phyloP scores from a whole-genome alignment of 2,329 filamentous ascomycete genomes.

The Colletotrichum shisoi region DNA sequence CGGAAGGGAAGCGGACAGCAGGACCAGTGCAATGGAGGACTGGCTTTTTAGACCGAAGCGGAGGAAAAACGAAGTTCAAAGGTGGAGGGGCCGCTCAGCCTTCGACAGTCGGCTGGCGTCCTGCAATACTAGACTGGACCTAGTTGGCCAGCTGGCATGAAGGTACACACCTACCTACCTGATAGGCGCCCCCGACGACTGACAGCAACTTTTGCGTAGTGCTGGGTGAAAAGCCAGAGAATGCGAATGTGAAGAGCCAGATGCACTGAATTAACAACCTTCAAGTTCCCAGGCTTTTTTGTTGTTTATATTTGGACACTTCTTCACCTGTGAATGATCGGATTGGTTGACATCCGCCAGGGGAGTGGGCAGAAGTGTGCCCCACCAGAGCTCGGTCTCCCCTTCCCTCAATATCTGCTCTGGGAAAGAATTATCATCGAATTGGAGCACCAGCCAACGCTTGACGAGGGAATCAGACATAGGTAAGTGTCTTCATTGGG shows the following conservation, averaged over 20 bases:
- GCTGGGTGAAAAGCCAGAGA: slow-evolving; percentile 2
- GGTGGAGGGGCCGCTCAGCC: slow-evolving; percentile 26
- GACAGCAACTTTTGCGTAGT: slow-evolving; percentile 12
- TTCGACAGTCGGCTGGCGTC: slow-evolving; percentile 19
- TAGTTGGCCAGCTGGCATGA: slow-evolving; percentile 30
- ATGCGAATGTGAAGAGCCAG: neutral
- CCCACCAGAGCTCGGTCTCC: neutral
- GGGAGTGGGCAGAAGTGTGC: too few relatives aligned
- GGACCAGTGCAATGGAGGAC: slow-evolving; percentile 1
- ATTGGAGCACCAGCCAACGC: too few relatives aligned
- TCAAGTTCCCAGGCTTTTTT: too few relatives aligned
- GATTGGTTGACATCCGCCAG: too few relatives aligned
- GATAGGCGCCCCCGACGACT: slow-evolving; percentile 2
- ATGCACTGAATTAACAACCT: too few relatives aligned
- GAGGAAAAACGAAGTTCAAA: neutral
- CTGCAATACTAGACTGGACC: slow-evolving; percentile 15
- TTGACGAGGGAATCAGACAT: neutral
- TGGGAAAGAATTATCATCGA: neutral
- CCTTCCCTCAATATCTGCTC: neutral
- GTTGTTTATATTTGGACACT: too few relatives aligned
- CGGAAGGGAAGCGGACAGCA: neutral
- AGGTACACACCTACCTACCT: slow-evolving; percentile 21
- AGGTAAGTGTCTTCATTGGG: neutral
- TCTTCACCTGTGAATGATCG: too few relatives aligned
- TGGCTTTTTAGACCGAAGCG: neutral